Conservation (phyloP, 768 basidiomycete genomes). For the Suillus tomentosus region DNA sequence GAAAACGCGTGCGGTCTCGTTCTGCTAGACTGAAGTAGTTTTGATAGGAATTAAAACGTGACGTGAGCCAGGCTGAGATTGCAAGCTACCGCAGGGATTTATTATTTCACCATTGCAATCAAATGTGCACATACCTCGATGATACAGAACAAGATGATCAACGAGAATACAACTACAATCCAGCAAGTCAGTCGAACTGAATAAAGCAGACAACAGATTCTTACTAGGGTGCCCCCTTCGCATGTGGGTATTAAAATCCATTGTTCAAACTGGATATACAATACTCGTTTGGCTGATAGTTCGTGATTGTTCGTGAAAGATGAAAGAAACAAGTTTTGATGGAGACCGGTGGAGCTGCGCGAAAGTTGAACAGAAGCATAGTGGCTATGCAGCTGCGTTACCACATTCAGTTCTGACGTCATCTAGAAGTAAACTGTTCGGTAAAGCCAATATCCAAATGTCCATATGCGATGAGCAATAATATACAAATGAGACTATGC, state of each 20-base stretch:
- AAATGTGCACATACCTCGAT: slow-evolving; percentile 52
- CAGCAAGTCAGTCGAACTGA: slow-evolving; percentile 10
- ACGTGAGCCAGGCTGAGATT: slow-evolving; percentile 72
- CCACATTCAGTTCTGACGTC: slow-evolving; percentile 17
- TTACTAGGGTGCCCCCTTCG: slow-evolving; percentile 59
- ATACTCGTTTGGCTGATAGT: slow-evolving; percentile 17
- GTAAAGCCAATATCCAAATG: slow-evolving; percentile 3
- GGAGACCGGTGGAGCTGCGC: slow-evolving; percentile 12
- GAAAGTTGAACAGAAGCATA: slow-evolving; percentile 24
- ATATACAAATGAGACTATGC: slow-evolving; percentile 22
- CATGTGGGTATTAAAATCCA: slow-evolving; percentile 43
- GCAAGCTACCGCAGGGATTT: slow-evolving; percentile 46
- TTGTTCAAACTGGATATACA: slow-evolving; percentile 21
- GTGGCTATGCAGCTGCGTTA: slow-evolving; percentile 25
- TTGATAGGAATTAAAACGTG: slow-evolving; percentile 58
- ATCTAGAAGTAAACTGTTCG: slow-evolving; percentile 9
- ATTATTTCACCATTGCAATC: not conserved
- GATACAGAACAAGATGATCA: slow-evolving; percentile 55
- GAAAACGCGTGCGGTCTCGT: slow-evolving; percentile 65
- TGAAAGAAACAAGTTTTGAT: slow-evolving; percentile 10
- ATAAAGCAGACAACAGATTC: slow-evolving; percentile 20
- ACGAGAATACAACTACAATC: slow-evolving; percentile 55
- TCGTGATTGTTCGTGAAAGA: slow-evolving; percentile 27
- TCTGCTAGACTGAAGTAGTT: slow-evolving; percentile 50
- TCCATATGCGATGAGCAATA: slow-evolving; percentile 14